Evolutionary conservation across 1,139 yeast genomes (phyloP).

Genomic region (Taphrina deformans): DNA sequence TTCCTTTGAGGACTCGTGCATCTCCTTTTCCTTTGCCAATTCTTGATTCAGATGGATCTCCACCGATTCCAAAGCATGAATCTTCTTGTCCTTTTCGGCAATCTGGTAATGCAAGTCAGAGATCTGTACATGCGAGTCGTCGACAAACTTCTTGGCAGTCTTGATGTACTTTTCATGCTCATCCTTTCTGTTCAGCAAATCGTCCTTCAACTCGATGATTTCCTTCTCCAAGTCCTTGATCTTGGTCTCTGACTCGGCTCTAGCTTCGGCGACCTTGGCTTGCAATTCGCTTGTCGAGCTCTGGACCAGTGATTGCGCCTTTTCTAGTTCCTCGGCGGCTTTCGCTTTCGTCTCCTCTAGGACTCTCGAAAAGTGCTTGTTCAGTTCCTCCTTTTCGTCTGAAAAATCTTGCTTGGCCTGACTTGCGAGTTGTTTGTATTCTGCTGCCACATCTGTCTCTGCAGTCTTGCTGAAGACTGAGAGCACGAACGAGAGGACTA

Average conservation of each 20-base stretch:
- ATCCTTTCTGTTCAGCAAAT: neutral
- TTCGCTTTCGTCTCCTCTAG: conserved; percentile 2
- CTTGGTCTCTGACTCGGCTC: neutral
- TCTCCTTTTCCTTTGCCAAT: conserved; percentile 20
- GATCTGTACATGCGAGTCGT: conserved; percentile 15
- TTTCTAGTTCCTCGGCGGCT: neutral
- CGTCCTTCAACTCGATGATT: neutral
- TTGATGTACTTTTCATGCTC: neutral
- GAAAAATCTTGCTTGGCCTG: conserved; percentile 13
- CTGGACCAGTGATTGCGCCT: neutral
- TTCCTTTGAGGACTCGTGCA: conserved; percentile 23
- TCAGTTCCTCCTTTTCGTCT: conserved; percentile 28
- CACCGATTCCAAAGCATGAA: conserved; percentile 8
- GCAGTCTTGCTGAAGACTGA: conserved; percentile 15
- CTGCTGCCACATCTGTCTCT: conserved; percentile 8
- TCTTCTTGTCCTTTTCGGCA: conserved; percentile 24
- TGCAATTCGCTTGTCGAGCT: neutral
- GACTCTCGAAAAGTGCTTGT: conserved; percentile 8
- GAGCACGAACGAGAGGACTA: conserved; percentile 3
- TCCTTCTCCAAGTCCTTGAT: conserved; percentile 1
- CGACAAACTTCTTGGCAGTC: conserved; percentile 10
- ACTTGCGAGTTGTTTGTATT: conserved; percentile 4
- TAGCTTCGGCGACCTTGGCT: conserved; percentile 1
- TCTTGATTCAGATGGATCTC: conserved; percentile 7
- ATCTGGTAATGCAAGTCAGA: conserved; percentile 21